phyloP scores from a whole-genome alignment of 176 grass and related monocot genomes.

The Zizania latifolia region DNA sequence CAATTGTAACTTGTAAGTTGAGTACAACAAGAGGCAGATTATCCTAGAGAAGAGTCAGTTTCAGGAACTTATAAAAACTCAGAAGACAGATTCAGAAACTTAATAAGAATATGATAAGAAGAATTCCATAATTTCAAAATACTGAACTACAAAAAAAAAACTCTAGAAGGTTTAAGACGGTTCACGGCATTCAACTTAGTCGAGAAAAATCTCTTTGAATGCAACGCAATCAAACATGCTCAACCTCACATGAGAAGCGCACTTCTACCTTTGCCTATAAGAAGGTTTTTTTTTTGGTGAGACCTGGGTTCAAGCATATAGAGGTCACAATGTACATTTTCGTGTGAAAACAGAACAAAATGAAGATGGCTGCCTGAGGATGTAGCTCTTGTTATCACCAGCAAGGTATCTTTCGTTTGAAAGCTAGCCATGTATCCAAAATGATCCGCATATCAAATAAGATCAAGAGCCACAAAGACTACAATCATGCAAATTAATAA shows the following conservation, averaged over 20 bases:
- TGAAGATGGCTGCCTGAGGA: not conserved
- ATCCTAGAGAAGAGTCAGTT: not conserved
- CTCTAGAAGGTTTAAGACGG: too few relatives aligned
- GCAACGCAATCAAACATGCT: too few relatives aligned
- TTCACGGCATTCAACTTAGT: too few relatives aligned
- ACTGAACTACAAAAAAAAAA: too few relatives aligned
- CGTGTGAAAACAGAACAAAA: not conserved
- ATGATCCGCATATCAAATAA: not conserved
- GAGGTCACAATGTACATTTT: not conserved
- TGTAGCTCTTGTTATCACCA: not conserved
- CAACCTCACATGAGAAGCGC: too few relatives aligned
- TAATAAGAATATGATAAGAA: not conserved
- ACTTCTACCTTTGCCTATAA: too few relatives aligned
- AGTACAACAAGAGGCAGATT: not conserved
- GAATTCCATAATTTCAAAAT: too few relatives aligned
- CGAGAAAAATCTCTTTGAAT: too few relatives aligned
- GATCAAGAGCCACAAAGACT: not conserved
- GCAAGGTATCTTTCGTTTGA: not conserved
- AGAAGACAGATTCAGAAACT: not conserved
- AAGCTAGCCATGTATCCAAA: not conserved
- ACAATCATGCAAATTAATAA: constrained; percentile 6
- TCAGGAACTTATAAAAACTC: not conserved
- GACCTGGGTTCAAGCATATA: too few relatives aligned
- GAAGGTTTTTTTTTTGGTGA: too few relatives aligned
- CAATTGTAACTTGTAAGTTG: not conserved